Evolutionary conservation across 176 grass and related monocot species (phyloP), one percentile per base, ranked within the genome.

Genomic region (Juncus effusus): DNA sequence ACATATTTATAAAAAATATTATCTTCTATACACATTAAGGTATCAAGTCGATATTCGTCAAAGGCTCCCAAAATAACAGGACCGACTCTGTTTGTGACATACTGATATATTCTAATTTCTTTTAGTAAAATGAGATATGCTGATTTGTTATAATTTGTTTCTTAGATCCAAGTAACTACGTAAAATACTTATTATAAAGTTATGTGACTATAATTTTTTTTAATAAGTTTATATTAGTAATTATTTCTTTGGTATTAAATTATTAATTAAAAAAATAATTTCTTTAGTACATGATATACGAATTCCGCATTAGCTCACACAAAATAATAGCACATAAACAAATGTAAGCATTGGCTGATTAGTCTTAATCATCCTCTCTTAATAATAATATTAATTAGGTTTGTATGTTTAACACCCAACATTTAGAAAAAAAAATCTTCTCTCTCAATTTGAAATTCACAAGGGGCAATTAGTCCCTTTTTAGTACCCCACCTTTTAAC

Each of bases 381-480:
- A 28, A 28, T 28, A 28, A 28, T 28, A 28, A 28, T 28, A 28
- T 13, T 3, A 45, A 0, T 12, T 28, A 19, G 62, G 60, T 45
- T 75, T 77, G 56, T 53, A 7, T 61, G 60, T 82, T 36, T 13
- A 75, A 64, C 53, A 55, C 41, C 69, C 44, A 57, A 71, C 69
- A 36, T 58, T 16, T 35, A 54, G 39, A 62, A 3, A 72, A 16
- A 16, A 66, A 42, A 39, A 51, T 66, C 56, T 35, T 77, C 51
- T 58, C 51, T 40, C 62, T 67, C 52, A 81, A 74, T 60, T 65
- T 66, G 67, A 67, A 77, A 63, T 60, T 74, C 51, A 76, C 72
- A 75, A 64, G 62, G 28, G 38, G 36, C 72, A 79, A 79, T 84
- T 35, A 83, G 56, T 60, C 57, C 64, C 78, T 62, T 56, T 69